These are phyloP conservation scores for Thelephora ganbajun DNA, from an alignment of 768 basidiomycete genomes.

Conservation along the genomic window DNA sequence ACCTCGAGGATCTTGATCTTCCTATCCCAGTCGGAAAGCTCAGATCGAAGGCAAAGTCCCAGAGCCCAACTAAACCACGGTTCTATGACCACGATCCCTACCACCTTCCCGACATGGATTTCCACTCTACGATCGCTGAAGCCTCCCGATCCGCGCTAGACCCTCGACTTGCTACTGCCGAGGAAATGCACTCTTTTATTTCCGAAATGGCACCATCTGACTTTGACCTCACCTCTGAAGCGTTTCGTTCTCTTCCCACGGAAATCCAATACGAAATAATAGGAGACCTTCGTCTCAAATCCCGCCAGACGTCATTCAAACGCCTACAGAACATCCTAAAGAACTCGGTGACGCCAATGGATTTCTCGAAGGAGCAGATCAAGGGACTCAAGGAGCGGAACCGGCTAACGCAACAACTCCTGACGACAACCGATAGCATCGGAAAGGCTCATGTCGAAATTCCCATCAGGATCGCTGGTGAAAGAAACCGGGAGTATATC, in stretches of 20 bases:
- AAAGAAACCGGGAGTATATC: slow-evolving; percentile 90
- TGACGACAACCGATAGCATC: slow-evolving; percentile 85
- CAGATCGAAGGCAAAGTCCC: slow-evolving; percentile 37
- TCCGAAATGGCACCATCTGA: slow-evolving; percentile 95
- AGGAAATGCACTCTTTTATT: slow-evolving; percentile 84
- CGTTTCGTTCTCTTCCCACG: slow-evolving; percentile 84
- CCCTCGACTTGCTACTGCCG: slow-evolving; percentile 90
- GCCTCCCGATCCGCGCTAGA: slow-evolving; percentile 59
- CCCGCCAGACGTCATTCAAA: slow-evolving; percentile 85
- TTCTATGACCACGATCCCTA: slow-evolving; percentile 86
- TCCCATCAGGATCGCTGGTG: slow-evolving; percentile 88
- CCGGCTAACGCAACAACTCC: slow-evolving; percentile 79
- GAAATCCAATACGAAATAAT: slow-evolving; percentile 98
- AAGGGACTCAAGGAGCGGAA: slow-evolving; percentile 82
- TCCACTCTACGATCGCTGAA: slow-evolving; percentile 48
- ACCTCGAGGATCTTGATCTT: slow-evolving; percentile 73
- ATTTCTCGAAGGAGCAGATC: slow-evolving; percentile 96
- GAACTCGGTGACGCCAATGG: slow-evolving; percentile 67
- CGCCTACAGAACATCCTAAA: slow-evolving; percentile 86
- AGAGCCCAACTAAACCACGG: slow-evolving; percentile 44
- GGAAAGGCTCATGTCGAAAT: slow-evolving; percentile 84
- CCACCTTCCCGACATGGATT: slow-evolving; percentile 69
- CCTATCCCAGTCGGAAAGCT: slow-evolving; percentile 18
- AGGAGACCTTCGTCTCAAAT: slow-evolving; percentile 88
- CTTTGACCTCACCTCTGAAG: slow-evolving; percentile 81